Evolutionary conservation across 768 basidiomycete genomes (phyloP), one percentile per base, ranked within the genome.

Genomic region (Leccinellum albellum): DNA sequence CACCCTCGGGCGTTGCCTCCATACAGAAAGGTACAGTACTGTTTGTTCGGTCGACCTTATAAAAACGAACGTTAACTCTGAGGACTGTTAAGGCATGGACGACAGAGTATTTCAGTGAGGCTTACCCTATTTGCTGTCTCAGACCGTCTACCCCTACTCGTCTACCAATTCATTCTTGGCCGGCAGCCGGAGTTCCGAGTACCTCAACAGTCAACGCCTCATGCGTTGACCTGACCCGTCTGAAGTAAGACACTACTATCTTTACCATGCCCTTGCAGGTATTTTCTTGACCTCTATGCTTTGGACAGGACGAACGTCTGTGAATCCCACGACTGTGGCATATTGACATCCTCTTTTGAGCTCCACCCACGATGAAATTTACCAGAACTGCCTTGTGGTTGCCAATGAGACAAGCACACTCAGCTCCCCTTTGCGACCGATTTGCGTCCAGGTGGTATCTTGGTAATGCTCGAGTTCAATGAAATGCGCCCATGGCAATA

Each of bases 361-460:
- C 26, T 48, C 28, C 26, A n/a, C 12, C 1, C n/a, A 9, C 31
- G 28, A 31, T 13, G 29, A 49, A n/a, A 20, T 31, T 13, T 71
- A 75, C 50, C 74, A 78, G 51, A 70, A 75, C 50, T 74, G 73
- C 28, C 68, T 83, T 54, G 78, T 70, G 3, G 67, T 84, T 20
- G 76, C 78, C 0, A 82, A 79, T n/a, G 77, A 83, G 66, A 71
- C 64, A 51, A 70, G 69, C 13, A 50, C 63, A 1, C 70, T 31
- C 73, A 75, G 15, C 65, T 82, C 23, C 80, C 82, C 28, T 60
- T 69, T 21, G 79, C 78, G 24, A 67, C 75, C 35, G 77, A 79
- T 73, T 78, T 78, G 48, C 20, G 17, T 26, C 7, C 46, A 42
- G 26, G 14, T 21, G 23, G 44, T 15, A 24, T 15, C 13, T 15